Evolutionary conservation across 345 rosid genomes (phyloP).

Genomic region (Draba incana): DNA sequence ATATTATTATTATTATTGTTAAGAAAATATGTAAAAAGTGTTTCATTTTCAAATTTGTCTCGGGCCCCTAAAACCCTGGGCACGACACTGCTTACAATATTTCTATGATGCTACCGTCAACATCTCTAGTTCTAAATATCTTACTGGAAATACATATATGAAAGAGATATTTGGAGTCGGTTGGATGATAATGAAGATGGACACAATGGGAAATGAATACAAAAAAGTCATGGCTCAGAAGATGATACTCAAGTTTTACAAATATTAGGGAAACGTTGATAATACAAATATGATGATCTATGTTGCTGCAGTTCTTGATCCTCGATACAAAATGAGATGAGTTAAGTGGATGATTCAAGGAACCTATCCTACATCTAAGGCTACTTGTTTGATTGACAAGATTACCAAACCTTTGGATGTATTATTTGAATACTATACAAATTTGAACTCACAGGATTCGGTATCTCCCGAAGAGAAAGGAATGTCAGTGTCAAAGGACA

Average conservation of each 20-base stretch:
- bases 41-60: too few relatives aligned
- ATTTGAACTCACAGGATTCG: background rate
- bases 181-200: constrained; percentile 1
- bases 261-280: constrained; percentile 9
- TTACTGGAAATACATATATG: too few relatives aligned
- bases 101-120: constrained; percentile 10
- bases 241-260: constrained; percentile 4
- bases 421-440: background rate
- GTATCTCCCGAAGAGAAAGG: background rate
- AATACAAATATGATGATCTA: constrained; percentile 1
- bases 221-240: background rate
- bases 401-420: background rate
- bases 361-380: background rate
- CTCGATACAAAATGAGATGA: background rate
- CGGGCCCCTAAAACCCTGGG: too few relatives aligned
- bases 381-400: background rate
- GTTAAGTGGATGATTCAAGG: background rate
- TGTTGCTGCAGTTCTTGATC: constrained; percentile 5
- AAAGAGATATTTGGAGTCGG: background rate
- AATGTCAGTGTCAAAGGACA: background rate
- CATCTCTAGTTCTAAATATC: constrained; percentile 1
- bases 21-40: too few relatives aligned
- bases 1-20: too few relatives aligned
- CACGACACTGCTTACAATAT: background rate
- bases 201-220: background rate